A percentile compares a stretch with the other conserved stretches of the same genome.
phyloP scores from a whole-genome alignment of 176 grass and related monocot genomes.

The Oryza nivara region DNA sequence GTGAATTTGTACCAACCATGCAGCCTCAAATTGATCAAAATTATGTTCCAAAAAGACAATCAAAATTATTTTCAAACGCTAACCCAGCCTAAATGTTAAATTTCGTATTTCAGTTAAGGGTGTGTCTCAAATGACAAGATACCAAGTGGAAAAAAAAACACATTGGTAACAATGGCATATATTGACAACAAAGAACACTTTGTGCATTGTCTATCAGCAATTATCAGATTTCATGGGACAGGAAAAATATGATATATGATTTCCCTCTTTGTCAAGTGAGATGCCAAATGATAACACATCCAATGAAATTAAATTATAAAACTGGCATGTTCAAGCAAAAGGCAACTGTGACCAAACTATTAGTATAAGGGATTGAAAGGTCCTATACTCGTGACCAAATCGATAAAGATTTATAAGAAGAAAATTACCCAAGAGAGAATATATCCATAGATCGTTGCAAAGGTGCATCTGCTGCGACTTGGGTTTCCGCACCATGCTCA shows the following conservation, averaged over 20 bases:
- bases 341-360: conserved; percentile 9
- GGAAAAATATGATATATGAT: conserved; percentile 6
- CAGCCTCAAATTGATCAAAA: conserved; percentile 21
- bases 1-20: conserved; percentile 16
- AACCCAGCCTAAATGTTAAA: conserved; percentile 1
- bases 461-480: conserved; percentile 72
- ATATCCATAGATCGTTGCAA: conserved; percentile 97
- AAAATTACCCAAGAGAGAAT: conserved; percentile 91
- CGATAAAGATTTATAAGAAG: conserved; percentile 25
- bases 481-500: conserved; percentile 78
- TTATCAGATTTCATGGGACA: conserved; percentile 6
- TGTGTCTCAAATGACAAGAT: not conserved
- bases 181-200: conserved; percentile 1
- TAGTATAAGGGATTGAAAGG: conserved; percentile 21
- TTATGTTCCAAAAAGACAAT: not conserved
- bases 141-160: not conserved
- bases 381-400: conserved; percentile 1
- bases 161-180: not conserved
- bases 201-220: conserved; percentile 32
- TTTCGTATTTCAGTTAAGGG: conserved; percentile 16
- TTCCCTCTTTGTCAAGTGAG: conserved; percentile 7
- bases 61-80: conserved; percentile 1
- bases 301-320: conserved; percentile 27
- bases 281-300: conserved; percentile 12
- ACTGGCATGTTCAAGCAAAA: conserved; percentile 9